A percentile compares a stretch with the other conserved stretches of the same genome.
phyloP scores from a whole-genome alignment of 2,329 filamentous ascomycete species.

The Stachybotrys elegans region DNA sequence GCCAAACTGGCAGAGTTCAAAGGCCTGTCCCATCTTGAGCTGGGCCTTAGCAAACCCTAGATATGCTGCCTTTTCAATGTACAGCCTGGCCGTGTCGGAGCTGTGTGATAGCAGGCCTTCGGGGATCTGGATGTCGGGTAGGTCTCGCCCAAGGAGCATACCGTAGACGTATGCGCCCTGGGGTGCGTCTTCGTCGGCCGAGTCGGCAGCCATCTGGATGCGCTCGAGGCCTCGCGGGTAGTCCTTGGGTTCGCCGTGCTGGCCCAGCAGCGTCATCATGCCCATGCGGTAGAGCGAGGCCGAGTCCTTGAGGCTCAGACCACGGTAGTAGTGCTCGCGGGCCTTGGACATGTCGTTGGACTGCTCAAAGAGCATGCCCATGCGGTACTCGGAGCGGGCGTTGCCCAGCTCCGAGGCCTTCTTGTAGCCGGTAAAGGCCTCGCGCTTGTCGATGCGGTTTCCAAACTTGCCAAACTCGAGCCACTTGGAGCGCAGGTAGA shows the following conservation, averaged over 20 bases:
- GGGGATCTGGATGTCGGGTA: conserved; percentile 85
- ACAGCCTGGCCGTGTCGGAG: conserved; percentile 68
- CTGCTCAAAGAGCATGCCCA: conserved; percentile 97
- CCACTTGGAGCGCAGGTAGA: conserved; percentile 96
- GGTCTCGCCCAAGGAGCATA: conserved; percentile 85
- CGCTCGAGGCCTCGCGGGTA: conserved; percentile 72
- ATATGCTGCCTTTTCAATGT: conserved; percentile 95
- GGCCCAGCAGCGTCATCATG: conserved; percentile 95
- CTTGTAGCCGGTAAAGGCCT: conserved; percentile 84
- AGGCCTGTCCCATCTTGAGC: conserved; percentile 93
- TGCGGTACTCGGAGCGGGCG: conserved; percentile 86
- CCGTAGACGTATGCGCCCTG: conserved; percentile 95
- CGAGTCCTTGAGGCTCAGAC: conserved; percentile 76
- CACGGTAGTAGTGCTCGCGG: conserved; percentile 81
- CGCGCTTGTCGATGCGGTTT: conserved; percentile 84
- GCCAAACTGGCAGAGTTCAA: conserved; percentile 87
- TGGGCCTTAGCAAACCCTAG: conserved; percentile 95
- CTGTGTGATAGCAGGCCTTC: conserved; percentile 64
- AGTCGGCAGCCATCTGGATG: conserved; percentile 77
- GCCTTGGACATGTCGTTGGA: conserved; percentile 90
- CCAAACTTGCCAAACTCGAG: conserved; percentile 97
- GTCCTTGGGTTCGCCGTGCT: conserved; percentile 85
- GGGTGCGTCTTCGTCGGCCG: conserved; percentile 91
- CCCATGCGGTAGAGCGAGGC: conserved; percentile 82
- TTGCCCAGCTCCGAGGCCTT: conserved; percentile 83